Evolutionary conservation across 1,284 basidiomycete genomes (phyloP).

Genomic region (Takashimella koratensis): DNA sequence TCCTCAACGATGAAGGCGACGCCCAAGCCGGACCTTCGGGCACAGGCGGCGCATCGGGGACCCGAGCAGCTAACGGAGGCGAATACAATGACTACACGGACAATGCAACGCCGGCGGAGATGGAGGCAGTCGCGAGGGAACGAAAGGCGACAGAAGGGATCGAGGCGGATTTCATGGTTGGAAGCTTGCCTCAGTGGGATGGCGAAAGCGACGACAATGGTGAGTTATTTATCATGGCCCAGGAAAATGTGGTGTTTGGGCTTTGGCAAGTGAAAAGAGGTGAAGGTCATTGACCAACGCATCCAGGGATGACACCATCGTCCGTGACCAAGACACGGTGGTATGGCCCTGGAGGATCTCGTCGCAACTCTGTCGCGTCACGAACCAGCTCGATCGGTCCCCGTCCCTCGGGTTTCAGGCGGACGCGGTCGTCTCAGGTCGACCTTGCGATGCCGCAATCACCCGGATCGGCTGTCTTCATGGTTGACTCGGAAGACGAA

Average conservation of each 20-base stretch:
- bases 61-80: neutral
- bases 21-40: neutral
- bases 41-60: neutral
- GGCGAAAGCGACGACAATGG: slow-evolving; percentile 21
- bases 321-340: slow-evolving; percentile 35
- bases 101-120: slow-evolving; percentile 34
- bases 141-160: slow-evolving; percentile 25
- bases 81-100: slow-evolving; percentile 33
- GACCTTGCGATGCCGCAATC: slow-evolving; percentile 22
- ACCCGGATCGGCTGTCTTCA: slow-evolving; percentile 37
- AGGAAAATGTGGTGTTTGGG: neutral
- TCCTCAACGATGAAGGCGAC: neutral
- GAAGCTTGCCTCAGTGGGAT: slow-evolving; percentile 33
- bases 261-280: neutral
- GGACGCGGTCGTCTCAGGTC: slow-evolving; percentile 18
- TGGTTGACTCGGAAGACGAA: slow-evolving; percentile 43
- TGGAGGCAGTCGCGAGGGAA: slow-evolving; percentile 36
- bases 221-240: too few relatives aligned
- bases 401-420: slow-evolving; percentile 15
- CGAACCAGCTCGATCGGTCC: slow-evolving; percentile 24
- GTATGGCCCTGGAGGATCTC: slow-evolving; percentile 27
- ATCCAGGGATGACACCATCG: slow-evolving; percentile 35
- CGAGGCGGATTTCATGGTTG: slow-evolving; percentile 38
- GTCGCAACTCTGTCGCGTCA: slow-evolving; percentile 26
- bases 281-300: slow-evolving; percentile 6